Evolutionary conservation across 2,329 filamentous ascomycete species (phyloP).

Genomic region (Fusarium buharicum): DNA sequence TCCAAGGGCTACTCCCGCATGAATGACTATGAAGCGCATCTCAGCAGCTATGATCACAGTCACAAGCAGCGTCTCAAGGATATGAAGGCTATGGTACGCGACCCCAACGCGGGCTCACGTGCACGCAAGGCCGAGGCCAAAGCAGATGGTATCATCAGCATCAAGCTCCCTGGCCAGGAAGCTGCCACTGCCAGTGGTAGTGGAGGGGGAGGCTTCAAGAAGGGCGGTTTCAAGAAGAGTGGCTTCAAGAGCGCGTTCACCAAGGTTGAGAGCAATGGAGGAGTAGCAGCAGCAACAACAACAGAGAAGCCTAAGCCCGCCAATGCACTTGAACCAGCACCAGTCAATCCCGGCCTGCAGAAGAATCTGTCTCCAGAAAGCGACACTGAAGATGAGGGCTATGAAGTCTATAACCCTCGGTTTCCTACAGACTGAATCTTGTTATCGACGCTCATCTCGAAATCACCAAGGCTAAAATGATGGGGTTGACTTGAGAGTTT

Average conservation of each 20-base stretch:
- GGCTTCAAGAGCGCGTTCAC: conserved; percentile 84
- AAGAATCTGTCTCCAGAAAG: conserved; percentile 58
- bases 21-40: conserved; percentile 95
- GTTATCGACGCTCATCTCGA: not conserved
- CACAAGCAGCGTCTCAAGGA: conserved; percentile 91
- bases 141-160: conserved; percentile 74
- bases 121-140: conserved; percentile 77
- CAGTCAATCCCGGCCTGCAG: conserved; percentile 33
- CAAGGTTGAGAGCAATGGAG: conserved; percentile 56
- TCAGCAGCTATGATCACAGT: conserved; percentile 93
- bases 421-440: conserved; percentile 67
- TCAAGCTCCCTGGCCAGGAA: conserved; percentile 64
- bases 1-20: conserved; percentile 94
- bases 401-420: conserved; percentile 73
- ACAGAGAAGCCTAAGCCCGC: conserved; percentile 53
- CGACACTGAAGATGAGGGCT: conserved; percentile 76
- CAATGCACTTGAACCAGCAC: conserved; percentile 34
- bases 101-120: conserved; percentile 71
- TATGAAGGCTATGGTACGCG: conserved; percentile 84
- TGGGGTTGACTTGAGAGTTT: conserved; percentile 1
- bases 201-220: conserved; percentile 66
- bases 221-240: conserved; percentile 81
- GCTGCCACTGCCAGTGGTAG: conserved; percentile 45
- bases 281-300: conserved; percentile 53
- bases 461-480: not conserved